phyloP scores from a whole-genome alignment of 2,329 filamentous ascomycete species.

The Lachnellula suecica region DNA sequence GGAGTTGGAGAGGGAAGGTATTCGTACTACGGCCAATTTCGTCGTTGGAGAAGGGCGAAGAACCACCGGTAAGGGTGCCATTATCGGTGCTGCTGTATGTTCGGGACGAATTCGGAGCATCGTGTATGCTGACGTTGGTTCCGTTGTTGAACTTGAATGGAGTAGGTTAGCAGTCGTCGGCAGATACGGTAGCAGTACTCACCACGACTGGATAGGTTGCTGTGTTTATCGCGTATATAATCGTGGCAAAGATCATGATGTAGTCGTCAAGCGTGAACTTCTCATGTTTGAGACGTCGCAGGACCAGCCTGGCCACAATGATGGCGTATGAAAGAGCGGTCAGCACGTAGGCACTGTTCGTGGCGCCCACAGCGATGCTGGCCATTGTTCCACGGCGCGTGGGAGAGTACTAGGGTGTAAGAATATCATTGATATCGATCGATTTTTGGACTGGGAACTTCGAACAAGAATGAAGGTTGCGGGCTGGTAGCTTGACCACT shows the following conservation, averaged over 20 bases:
- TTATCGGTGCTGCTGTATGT: neutral
- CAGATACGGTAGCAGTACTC: neutral
- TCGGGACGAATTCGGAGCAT: too few relatives aligned
- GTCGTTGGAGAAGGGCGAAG: too few relatives aligned
- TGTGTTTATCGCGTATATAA: slow-evolving; percentile 15
- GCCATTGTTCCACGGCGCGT: slow-evolving; percentile 1
- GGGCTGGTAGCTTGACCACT: too few relatives aligned
- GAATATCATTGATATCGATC: too few relatives aligned
- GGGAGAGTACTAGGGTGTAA: neutral
- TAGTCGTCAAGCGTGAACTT: slow-evolving; percentile 21
- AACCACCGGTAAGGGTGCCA: neutral
- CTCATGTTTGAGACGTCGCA: slow-evolving; percentile 24
- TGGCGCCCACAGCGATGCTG: slow-evolving; percentile 10
- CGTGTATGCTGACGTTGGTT: too few relatives aligned
- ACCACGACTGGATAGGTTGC: slow-evolving; percentile 15
- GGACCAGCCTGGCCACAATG: slow-evolving; percentile 17
- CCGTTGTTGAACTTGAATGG: too few relatives aligned
- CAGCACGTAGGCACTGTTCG: slow-evolving; percentile 8
- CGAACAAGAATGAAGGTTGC: too few relatives aligned
- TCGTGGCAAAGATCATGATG: slow-evolving; percentile 18
- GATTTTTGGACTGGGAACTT: too few relatives aligned
- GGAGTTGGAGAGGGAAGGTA: too few relatives aligned
- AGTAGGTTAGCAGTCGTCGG: too few relatives aligned
- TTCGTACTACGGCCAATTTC: too few relatives aligned
- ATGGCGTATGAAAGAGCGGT: slow-evolving; percentile 18